Evolutionary conservation across 2,329 filamentous ascomycete genomes (phyloP).

Genomic region (Hypoxylon sp.): DNA sequence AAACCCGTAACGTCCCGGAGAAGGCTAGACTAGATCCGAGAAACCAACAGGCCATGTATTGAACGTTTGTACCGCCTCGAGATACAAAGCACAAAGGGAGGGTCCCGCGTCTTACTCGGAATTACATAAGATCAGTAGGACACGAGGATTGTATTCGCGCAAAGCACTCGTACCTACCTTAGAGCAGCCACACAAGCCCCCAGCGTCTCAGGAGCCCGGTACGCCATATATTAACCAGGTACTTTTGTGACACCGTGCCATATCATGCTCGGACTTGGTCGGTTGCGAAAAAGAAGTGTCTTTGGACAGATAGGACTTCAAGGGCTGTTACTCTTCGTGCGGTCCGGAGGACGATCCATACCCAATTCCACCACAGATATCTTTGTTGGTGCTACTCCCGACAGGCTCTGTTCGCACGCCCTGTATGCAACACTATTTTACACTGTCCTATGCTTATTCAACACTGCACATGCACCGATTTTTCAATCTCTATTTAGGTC

Average conservation of each 20-base stretch:
- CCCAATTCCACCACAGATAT: slow-evolving; percentile 38
- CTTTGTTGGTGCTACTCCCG: slow-evolving; percentile 33
- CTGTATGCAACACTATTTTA: slow-evolving; percentile 39
- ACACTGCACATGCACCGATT: slow-evolving; percentile 3
- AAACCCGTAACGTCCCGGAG: slow-evolving; percentile 14
- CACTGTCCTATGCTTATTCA: slow-evolving; percentile 31
- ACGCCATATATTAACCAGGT: slow-evolving; percentile 50
- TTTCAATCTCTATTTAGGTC: slow-evolving; percentile 25
- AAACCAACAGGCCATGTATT: slow-evolving; percentile 28
- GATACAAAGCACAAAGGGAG: slow-evolving; percentile 33
- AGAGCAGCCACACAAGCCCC: slow-evolving; percentile 52
- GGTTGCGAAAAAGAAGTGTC: slow-evolving; percentile 34
- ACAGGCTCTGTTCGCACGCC: slow-evolving; percentile 41
- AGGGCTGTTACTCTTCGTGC: slow-evolving; percentile 39
- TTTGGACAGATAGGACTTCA: slow-evolving; percentile 32
- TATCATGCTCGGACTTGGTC: slow-evolving; percentile 49
- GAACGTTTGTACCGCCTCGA: slow-evolving; percentile 25
- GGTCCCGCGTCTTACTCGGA: slow-evolving; percentile 41
- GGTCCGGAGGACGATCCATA: slow-evolving; percentile 48
- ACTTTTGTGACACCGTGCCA: slow-evolving; percentile 53
- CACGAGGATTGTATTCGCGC: slow-evolving; percentile 39
- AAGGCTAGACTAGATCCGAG: slow-evolving; percentile 29
- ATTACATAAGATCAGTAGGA: slow-evolving; percentile 38
- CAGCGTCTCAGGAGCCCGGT: slow-evolving; percentile 51
- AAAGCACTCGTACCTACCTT: slow-evolving; percentile 45